A percentile compares a stretch with the other conserved stretches of the same genome.
Evolutionary conservation across 1,284 basidiomycete species (phyloP).

Genomic region (Entoloma clypeatum): DNA sequence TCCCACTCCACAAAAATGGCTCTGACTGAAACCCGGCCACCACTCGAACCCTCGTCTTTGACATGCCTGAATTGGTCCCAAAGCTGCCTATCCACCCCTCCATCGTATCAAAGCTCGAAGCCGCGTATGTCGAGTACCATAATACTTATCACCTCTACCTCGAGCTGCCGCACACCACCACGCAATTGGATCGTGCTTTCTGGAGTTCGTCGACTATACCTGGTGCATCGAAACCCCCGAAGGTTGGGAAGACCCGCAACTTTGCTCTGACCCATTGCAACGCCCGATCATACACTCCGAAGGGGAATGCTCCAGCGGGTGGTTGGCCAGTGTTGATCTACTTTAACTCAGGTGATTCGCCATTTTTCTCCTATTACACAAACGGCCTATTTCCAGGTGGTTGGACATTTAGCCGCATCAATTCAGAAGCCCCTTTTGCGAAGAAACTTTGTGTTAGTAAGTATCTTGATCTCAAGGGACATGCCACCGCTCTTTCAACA

Average conservation of each 20-base stretch:
- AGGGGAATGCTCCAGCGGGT: slow-evolving; percentile 40
- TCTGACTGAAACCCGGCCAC: too few species aligned
- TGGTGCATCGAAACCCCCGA: slow-evolving; percentile 49
- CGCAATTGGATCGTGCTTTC: slow-evolving; percentile 56
- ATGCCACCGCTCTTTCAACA: not conserved
- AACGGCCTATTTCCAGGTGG: slow-evolving; percentile 42
- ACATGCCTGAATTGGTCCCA: slow-evolving; percentile 12
- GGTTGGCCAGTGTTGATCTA: slow-evolving; percentile 64
- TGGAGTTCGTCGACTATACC: slow-evolving; percentile 52
- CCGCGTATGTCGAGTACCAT: slow-evolving; percentile 63
- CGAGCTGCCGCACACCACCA: slow-evolving; percentile 49
- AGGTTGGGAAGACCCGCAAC: slow-evolving; percentile 52
- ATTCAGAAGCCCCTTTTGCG: slow-evolving; percentile 54
- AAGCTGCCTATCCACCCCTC: slow-evolving; percentile 57
- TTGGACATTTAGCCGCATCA: slow-evolving; percentile 66
- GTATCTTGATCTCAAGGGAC: slow-evolving; percentile 14
- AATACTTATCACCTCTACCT: slow-evolving; percentile 43
- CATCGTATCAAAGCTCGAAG: slow-evolving; percentile 51
- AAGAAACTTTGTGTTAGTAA: slow-evolving; percentile 56
- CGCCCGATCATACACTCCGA: slow-evolving; percentile 57
- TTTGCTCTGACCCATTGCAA: slow-evolving; percentile 43
- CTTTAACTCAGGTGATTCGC: slow-evolving; percentile 52
- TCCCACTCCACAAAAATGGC: too few species aligned
- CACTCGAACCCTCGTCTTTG: too few species aligned
- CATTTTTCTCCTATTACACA: not conserved